phyloP scores from a whole-genome alignment of 2,329 filamentous ascomycete genomes.

The Acarospora socialis region DNA sequence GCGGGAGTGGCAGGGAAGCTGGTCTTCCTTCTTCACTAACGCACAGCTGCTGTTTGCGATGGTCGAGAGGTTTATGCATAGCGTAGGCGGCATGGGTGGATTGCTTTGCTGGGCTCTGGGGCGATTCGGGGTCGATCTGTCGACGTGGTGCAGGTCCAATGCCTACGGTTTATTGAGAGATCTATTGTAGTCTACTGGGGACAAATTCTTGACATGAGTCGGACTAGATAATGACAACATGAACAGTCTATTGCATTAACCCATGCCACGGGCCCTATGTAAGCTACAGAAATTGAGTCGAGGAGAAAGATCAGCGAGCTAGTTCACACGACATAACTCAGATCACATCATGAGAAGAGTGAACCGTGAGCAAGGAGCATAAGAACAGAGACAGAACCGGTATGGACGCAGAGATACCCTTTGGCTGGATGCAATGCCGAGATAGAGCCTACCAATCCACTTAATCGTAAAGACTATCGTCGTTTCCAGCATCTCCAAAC shows the following conservation, averaged over 20 bases:
- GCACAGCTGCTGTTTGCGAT: neutral
- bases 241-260: too few species aligned
- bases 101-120: neutral
- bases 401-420: conserved; percentile 12
- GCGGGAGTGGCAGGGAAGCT: neutral
- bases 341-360: neutral
- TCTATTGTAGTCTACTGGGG: too few species aligned
- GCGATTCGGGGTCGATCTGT: too few species aligned
- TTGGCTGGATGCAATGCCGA: conserved; percentile 16
- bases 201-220: too few species aligned
- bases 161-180: too few species aligned
- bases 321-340: neutral
- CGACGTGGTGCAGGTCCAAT: too few species aligned
- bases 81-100: neutral
- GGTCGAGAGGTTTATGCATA: neutral
- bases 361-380: conserved; percentile 2
- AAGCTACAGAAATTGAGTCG: neutral
- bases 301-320: neutral
- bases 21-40: too few species aligned
- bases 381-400: conserved; percentile 13
- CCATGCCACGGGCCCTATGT: neutral
- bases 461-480: conserved; percentile 96
- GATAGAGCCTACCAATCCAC: conserved; percentile 17
- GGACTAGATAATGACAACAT: too few species aligned
- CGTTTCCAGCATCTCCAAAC: conserved; percentile 78